Evolutionary conservation across 2,329 filamentous ascomycete genomes (phyloP).

Genomic region (Basipetospora chlamydospora): DNA sequence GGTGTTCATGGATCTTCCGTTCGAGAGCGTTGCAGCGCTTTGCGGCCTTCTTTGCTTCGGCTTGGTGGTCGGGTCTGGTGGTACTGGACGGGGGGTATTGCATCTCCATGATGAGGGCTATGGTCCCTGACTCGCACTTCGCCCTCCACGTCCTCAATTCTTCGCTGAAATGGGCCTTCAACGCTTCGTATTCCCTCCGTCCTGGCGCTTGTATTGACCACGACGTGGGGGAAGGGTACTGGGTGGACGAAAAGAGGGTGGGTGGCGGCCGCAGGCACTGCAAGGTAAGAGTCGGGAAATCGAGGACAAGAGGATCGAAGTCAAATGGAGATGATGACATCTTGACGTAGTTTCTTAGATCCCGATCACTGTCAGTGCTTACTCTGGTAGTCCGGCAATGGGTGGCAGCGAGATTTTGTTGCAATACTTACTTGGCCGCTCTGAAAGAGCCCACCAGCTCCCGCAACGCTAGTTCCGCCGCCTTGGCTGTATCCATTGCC

Average conservation of each 20-base stretch:
- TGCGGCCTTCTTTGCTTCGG: slow-evolving; percentile 33
- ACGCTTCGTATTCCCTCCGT: slow-evolving; percentile 56
- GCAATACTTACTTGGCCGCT: slow-evolving; percentile 58
- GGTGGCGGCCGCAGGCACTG: slow-evolving; percentile 68
- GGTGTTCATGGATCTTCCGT: slow-evolving; percentile 55
- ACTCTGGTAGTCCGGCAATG: too few species aligned
- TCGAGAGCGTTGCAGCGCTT: slow-evolving; percentile 45
- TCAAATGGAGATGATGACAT: slow-evolving; percentile 48
- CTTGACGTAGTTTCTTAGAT: too few species aligned
- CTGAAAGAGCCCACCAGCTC: slow-evolving; percentile 71
- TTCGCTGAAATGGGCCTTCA: slow-evolving; percentile 51
- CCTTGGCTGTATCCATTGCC: slow-evolving; percentile 63
- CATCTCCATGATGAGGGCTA: slow-evolving; percentile 29
- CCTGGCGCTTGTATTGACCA: slow-evolving; percentile 71
- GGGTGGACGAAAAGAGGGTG: slow-evolving; percentile 68
- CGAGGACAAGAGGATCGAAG: slow-evolving; percentile 73
- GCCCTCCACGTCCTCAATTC: slow-evolving; percentile 54
- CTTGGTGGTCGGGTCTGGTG: slow-evolving; percentile 26
- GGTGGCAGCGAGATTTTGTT: background rate
- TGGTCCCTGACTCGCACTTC: slow-evolving; percentile 31
- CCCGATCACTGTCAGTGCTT: too few species aligned
- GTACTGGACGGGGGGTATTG: slow-evolving; percentile 23
- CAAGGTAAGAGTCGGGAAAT: slow-evolving; percentile 73
- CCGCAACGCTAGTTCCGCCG: slow-evolving; percentile 69
- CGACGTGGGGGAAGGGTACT: slow-evolving; percentile 61